phyloP scores from a whole-genome alignment of 805 yeast species.

The Sugiyamaella mastotermitis region DNA sequence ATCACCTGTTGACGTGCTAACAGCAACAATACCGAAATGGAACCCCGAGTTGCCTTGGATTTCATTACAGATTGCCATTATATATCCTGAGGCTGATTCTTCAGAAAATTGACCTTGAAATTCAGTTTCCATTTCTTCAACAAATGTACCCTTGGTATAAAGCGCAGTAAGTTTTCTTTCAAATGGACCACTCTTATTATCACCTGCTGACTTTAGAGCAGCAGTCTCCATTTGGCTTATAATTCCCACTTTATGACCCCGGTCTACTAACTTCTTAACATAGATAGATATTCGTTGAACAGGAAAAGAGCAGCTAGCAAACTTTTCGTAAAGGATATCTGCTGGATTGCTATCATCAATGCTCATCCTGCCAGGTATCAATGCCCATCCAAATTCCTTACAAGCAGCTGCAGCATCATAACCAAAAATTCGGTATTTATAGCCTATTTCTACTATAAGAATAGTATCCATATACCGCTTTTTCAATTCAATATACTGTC shows the following conservation, averaged over 20 bases:
- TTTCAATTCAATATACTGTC: conserved; percentile 68
- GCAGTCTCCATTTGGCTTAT: conserved; percentile 82
- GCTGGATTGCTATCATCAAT: conserved; percentile 41
- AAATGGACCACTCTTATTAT: conserved; percentile 48
- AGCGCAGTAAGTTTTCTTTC: conserved; percentile 62
- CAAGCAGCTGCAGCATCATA: conserved; percentile 74
- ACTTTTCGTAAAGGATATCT: conserved; percentile 47
- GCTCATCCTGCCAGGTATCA: conserved; percentile 61
- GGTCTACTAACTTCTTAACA: conserved; percentile 61
- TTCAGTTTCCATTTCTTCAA: conserved; percentile 46
- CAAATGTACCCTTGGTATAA: conserved; percentile 78
- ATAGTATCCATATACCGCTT: conserved; percentile 55
- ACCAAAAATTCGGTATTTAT: conserved; percentile 82
- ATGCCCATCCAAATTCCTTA: conserved; percentile 49
- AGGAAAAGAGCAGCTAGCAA: conserved; percentile 85
- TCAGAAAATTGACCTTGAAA: conserved; percentile 8
- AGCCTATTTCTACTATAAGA: conserved; percentile 83
- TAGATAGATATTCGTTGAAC: conserved; percentile 69
- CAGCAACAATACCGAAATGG: conserved; percentile 48
- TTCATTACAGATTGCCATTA: conserved; percentile 20
- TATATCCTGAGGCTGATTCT: conserved; percentile 16
- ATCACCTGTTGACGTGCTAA: conserved; percentile 71
- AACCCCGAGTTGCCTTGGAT: conserved; percentile 10
- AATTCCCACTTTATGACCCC: conserved; percentile 78
- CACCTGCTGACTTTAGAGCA: conserved; percentile 53